Percentiles rank a stretch among this genome's conserved stretches.
phyloP scores from a whole-genome alignment of 2,329 filamentous ascomycete species.

The Ophiostoma sp. region DNA sequence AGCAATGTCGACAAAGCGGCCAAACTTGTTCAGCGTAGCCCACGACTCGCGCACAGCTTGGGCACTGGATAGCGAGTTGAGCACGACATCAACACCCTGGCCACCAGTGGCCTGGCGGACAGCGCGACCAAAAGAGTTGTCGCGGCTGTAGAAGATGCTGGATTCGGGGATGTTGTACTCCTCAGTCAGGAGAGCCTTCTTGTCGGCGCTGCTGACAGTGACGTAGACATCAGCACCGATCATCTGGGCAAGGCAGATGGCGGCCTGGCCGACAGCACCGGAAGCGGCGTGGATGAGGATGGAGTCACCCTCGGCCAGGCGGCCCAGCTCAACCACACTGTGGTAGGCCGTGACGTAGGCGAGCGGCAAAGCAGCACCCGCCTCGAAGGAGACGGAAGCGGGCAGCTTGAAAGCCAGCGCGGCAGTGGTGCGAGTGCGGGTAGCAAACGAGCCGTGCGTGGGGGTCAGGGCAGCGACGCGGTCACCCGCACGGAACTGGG shows the following conservation, averaged over 20 bases:
- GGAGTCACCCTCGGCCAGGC: conserved; percentile 16
- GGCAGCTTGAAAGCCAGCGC: conserved; percentile 37
- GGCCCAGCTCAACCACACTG: conserved; percentile 6
- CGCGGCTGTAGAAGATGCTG: conserved; percentile 37
- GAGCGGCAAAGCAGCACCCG: conserved; percentile 30
- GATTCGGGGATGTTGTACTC: conserved; percentile 37
- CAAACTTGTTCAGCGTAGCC: conserved; percentile 41
- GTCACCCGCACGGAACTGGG: neutral
- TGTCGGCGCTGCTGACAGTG: conserved; percentile 39
- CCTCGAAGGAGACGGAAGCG: conserved; percentile 35
- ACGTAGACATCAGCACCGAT: conserved; percentile 40
- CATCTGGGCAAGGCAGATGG: conserved; percentile 38
- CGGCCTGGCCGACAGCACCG: conserved; percentile 28
- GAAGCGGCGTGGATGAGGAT: neutral
- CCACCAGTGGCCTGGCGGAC: conserved; percentile 32
- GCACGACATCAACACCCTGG: conserved; percentile 37
- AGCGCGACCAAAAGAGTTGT: conserved; percentile 33
- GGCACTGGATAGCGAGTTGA: conserved; percentile 41
- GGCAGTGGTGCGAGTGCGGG: conserved; percentile 33
- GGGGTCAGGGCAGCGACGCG: conserved; percentile 14
- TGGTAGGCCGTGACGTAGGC: neutral
- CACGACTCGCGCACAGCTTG: conserved; percentile 40
- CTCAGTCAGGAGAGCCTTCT: conserved; percentile 38
- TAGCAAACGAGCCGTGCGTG: conserved; percentile 3
- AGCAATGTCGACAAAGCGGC: conserved; percentile 25